Evolutionary conservation across 179 eudicot genomes (phyloP).

Genomic region (Beta macrorhiza): DNA sequence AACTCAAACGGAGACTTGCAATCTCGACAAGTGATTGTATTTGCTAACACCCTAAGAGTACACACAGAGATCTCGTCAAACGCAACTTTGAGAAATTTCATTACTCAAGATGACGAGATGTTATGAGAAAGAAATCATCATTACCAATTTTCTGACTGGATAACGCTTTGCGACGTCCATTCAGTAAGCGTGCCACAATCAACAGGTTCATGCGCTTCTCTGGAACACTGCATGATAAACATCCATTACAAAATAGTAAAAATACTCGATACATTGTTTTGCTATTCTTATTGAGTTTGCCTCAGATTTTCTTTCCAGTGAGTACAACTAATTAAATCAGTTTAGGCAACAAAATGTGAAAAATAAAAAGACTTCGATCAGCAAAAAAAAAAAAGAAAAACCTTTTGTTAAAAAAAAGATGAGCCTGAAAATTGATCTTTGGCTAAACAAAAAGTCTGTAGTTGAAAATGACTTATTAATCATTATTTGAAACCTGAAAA

Average conservation of each 20-base stretch:
- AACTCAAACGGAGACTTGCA: conserved; percentile 35
- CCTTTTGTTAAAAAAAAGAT: too few relatives aligned
- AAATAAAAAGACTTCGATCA: too few relatives aligned
- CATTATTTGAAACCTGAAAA: too few relatives aligned
- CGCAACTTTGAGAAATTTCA: conserved; percentile 21
- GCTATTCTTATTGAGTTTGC: neutral
- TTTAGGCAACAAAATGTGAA: too few relatives aligned
- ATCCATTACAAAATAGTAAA: neutral
- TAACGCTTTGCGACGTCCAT: conserved; percentile 22
- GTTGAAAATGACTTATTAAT: too few relatives aligned
- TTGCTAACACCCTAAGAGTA: conserved; percentile 31
- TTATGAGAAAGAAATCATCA: neutral
- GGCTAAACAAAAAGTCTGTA: too few relatives aligned
- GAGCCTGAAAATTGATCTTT: too few relatives aligned
- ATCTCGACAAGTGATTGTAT: conserved; percentile 44
- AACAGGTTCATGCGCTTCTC: conserved; percentile 50
- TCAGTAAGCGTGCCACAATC: conserved; percentile 22
- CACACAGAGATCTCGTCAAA: neutral
- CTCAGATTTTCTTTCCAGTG: too few relatives aligned
- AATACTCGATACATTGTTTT: neutral
- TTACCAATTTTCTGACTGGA: conserved; percentile 34
- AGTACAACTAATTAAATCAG: too few relatives aligned
- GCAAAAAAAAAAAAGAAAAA: too few relatives aligned
- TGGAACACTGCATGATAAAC: conserved; percentile 32
- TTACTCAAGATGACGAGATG: conserved; percentile 3